Base-by-base conservation (phyloP, 2,329 filamentous ascomycete species). In the Claviceps purpurea region DNA sequence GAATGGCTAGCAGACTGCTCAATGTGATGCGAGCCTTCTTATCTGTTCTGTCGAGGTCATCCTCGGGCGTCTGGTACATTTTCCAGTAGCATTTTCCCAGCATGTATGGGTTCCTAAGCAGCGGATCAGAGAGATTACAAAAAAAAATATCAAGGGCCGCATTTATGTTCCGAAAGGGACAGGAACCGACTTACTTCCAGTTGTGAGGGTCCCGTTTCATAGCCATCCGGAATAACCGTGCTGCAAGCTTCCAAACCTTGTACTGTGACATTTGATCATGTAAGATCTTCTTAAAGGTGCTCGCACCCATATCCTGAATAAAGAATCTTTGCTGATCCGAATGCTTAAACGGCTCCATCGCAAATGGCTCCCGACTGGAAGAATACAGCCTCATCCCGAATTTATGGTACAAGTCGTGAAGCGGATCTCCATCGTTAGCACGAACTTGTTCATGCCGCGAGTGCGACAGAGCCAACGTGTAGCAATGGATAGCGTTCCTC, bases 401-500 rank as follows among this genome's bases (percentile, higher is more conserved):
- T 55, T 76, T 78, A 59, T 79, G 71, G 56, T 81, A 81, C 22
- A 82, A 66, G 55, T 81, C 77, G 55, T 79, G 74, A 5, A 81
- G 64, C 6, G 76, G 71, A 51, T 79, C 76, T 10, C 72, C 71
- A 47, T 76, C 75, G 18, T 71, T 70, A 2, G 61, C 64, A 13
- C 71, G 69, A 1, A 72, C 66, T 3, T 73, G 67, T 11, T 67
- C 66, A 16, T 70, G 65, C 54, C 71, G 71, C 0, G 75, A 81
- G 55, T 81, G 73, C 0, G 78, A 81, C 14, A 82, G 60, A 0
- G 78, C 78, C 41, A 82, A 69, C 0, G 76, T 79, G 59, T 87
- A 88, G 63, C 87, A 91, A 65, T 95, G 88, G 46, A 95, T 90
- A 1, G 88, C 84, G 60, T 81, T 81, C 37, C 88, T 80, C 64